Conservation (phyloP, 257 asterid genomes). For the Primulina eburnea region DNA sequence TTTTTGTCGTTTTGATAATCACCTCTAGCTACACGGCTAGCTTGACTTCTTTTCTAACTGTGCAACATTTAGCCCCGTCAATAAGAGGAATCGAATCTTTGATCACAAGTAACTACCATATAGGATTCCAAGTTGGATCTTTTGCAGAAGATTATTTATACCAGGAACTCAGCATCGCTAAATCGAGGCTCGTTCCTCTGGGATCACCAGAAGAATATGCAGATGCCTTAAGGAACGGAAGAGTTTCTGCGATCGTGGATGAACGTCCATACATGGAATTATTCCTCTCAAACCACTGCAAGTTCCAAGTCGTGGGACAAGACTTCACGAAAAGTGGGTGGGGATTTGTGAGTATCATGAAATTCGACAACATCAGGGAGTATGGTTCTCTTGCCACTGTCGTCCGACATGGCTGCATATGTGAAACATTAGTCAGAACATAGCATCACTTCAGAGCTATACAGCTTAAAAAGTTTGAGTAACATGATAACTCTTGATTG, state of each 20-base stretch:
- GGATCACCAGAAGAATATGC: slow-evolving; percentile 53
- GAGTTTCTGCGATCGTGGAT: slow-evolving; percentile 49
- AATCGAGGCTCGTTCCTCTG: slow-evolving; percentile 39
- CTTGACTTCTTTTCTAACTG: slow-evolving; percentile 60
- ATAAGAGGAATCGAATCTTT: slow-evolving; percentile 52
- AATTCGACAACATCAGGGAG: too few species aligned
- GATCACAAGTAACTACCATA: slow-evolving; percentile 29
- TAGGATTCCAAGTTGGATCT: slow-evolving; percentile 59
- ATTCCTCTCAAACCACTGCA: slow-evolving; percentile 34
- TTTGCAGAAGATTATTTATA: slow-evolving; percentile 38
- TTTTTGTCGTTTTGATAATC: slow-evolving; percentile 50
- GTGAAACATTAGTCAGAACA: too few species aligned
- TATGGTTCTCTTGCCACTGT: too few species aligned
- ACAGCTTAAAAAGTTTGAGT: too few species aligned
- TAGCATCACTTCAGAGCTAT: too few species aligned
- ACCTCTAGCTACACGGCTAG: slow-evolving; percentile 65
- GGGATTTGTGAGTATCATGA: slow-evolving; percentile 51
- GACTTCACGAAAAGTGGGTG: slow-evolving; percentile 45
- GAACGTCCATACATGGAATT: slow-evolving; percentile 51
- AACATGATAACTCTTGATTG: too few species aligned
- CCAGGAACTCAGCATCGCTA: slow-evolving; percentile 34
- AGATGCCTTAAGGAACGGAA: slow-evolving; percentile 32
- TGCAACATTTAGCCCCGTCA: slow-evolving; percentile 47
- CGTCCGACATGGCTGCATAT: too few species aligned
- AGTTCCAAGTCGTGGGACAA: slow-evolving; percentile 41